phyloP scores from a whole-genome alignment of 2,329 filamentous ascomycete genomes.

The Pyricularia grisea region DNA sequence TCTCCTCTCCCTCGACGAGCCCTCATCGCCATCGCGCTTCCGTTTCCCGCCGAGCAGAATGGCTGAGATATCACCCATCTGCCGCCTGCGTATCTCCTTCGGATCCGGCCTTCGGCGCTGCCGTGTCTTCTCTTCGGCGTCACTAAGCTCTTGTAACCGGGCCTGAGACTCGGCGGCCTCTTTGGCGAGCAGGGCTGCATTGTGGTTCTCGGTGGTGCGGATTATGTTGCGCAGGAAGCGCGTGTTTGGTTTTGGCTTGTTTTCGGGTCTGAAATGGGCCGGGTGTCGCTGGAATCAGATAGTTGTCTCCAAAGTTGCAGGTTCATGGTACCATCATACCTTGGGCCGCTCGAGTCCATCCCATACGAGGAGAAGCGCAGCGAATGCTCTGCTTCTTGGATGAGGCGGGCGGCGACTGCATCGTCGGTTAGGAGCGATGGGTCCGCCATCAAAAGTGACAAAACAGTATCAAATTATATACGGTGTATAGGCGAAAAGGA shows the following conservation, averaged over 20 bases:
- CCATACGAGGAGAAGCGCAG: neutral
- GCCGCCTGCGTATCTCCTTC: conserved; percentile 44
- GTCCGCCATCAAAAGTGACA: neutral
- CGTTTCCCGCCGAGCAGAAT: conserved; percentile 40
- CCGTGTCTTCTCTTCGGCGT: conserved; percentile 32
- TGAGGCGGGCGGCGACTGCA: conserved; percentile 3
- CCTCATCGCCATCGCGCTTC: conserved; percentile 8
- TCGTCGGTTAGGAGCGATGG: conserved; percentile 2
- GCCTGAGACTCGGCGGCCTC: conserved; percentile 72
- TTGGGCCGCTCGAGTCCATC: neutral
- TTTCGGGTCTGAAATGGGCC: conserved; percentile 44
- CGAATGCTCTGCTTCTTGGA: conserved; percentile 3
- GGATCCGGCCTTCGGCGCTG: conserved; percentile 34
- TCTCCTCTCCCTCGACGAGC: neutral
- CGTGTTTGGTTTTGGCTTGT: conserved; percentile 81
- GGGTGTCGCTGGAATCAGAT: neutral
- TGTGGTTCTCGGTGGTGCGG: conserved; percentile 79
- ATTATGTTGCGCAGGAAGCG: conserved; percentile 84
- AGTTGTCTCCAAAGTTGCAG: neutral
- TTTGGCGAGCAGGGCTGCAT: conserved; percentile 74
- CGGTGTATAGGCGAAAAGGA: neutral
- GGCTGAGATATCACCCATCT: conserved; percentile 51
- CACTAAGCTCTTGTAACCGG: conserved; percentile 54
- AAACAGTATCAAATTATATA: neutral
- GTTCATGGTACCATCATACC: neutral